Evolutionary conservation across 106 monocot species (phyloP), one percentile per base, ranked within the genome.

Genomic region (Dendrobium officinale): DNA sequence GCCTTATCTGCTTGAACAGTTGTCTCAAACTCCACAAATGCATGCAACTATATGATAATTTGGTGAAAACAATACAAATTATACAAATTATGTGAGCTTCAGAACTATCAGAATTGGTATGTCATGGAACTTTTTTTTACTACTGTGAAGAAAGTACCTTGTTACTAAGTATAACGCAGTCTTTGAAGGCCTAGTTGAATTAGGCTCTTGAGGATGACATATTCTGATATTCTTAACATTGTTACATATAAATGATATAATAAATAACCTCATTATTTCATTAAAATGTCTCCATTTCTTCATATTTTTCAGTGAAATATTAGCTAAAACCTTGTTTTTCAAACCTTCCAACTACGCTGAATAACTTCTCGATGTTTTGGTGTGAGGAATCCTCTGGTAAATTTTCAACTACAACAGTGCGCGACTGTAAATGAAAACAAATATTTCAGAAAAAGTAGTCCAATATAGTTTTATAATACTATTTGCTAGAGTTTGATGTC

Each of bases 361-460:
- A 95, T 77, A 92, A 89, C 84, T 92, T 95, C 85, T 91, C 95
- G 15, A 95, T 86, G 37, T 89, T 95, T 74, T 86, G 84, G 26
- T 88, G 79, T n/a, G 92, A 87, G 55, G 83, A 83, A 80, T 89
- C 89, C 29, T 95, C 92, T 2, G 92, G 92, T 49, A 95, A 72
- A 64, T 95, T 95, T 75, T 95, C 95, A 10, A 88, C 95, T 0
- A 95, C 40, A 19, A 95, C 95, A 15, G 87, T 95, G 4, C 89
- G 90, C 47, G 86, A 81, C 95, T 92, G 80, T 80, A 83, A 24
- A n/a, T 54, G 4, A 43, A 83, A 55, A 43, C 7, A 79, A 74
- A 18, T 27, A 74, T 20, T 20, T 74, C 19, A 43, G 56, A 18
- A 45, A 58, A 44, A 15, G 9, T 54, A 54, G 16, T 54, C 54